Base-by-base conservation (phyloP, 1,284 basidiomycete genomes). In the Marasmius fiardii region DNA sequence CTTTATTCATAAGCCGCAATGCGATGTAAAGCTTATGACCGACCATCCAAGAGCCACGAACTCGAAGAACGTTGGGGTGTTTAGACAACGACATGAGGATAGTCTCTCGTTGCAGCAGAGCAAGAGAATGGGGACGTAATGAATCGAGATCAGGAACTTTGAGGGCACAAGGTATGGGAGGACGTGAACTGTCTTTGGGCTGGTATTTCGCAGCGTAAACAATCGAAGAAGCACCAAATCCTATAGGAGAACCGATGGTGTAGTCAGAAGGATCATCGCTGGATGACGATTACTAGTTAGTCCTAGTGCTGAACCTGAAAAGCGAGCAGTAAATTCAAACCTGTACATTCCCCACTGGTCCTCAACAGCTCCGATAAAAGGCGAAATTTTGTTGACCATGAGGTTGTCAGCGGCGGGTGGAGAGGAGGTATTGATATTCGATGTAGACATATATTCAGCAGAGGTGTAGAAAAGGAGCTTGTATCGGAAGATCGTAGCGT, bases 11-110 rank as follows among this genome's bases (percentile, higher is more conserved):
- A 57, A 95, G 82, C 39, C 93, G 88, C 54, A 93, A 78, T 2
- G 93, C 92, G 58, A 95, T 95, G 68, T 86, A 83, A 4, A 95
- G 79, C 66, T 90, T 91, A 68, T 89, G 84, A 37, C 89, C 92
- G 6, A 85, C 78, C 64, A 92, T 83, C 93, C 93, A 95, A 41
- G 87, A 88, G 11, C 93, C 93, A 61, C 93, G 85, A 1, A 95
- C 93, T 56, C 92, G 85, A 18, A 95, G 78, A 5, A 95, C 91
- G 63, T 95, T 94, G 24, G 93, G 92, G 61, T 95, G 93, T 67
- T 95, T 95, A n/a, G 87, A 91, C 2, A 95, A 78, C 2, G 91
- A 93, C 93, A 95, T 95, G 47, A 95, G 79, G 54, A 91, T 91
- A 0, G 93, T 95, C 71, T 95, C 93, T 53, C 91, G 79, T 61